Conservation (phyloP, 1,284 basidiomycete genomes). For the Tilletia indica region DNA sequence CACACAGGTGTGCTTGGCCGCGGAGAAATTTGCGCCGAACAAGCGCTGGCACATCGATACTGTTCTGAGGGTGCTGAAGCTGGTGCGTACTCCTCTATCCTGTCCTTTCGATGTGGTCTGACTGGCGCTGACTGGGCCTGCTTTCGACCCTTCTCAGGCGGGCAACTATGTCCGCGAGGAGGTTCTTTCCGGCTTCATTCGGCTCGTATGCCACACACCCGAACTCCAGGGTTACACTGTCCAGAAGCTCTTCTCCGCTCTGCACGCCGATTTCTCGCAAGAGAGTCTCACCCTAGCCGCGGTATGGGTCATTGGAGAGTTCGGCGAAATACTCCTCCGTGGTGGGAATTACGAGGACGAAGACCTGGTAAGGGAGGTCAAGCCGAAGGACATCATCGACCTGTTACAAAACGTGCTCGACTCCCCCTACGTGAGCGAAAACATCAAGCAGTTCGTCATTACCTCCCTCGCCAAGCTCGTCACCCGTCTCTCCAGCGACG, state of each 20-base stretch:
- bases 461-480: slow-evolving; percentile 87
- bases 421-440: slow-evolving; percentile 89
- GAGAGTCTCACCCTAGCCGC: slow-evolving; percentile 89
- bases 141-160: slow-evolving; percentile 63
- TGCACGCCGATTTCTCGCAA: slow-evolving; percentile 89
- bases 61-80: slow-evolving; percentile 83
- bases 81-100: slow-evolving; percentile 62
- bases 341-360: slow-evolving; percentile 69
- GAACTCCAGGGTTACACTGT: slow-evolving; percentile 95
- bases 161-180: slow-evolving; percentile 98
- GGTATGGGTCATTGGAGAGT: slow-evolving; percentile 96
- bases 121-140: background rate
- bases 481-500: slow-evolving; percentile 64
- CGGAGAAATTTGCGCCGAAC: slow-evolving; percentile 94
- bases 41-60: slow-evolving; percentile 99
- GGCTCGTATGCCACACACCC: slow-evolving; percentile 92
- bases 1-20: slow-evolving; percentile 92
- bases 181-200: slow-evolving; percentile 89
- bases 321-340: slow-evolving; percentile 84
- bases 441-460: slow-evolving; percentile 87
- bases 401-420: slow-evolving; percentile 82
- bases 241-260: slow-evolving; percentile 83
- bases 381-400: slow-evolving; percentile 80
- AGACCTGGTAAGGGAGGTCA: slow-evolving; percentile 67
- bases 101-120: background rate